A percentile compares a stretch with the other conserved stretches of the same genome.
phyloP scores from a whole-genome alignment of 345 rosid genomes.

The Dipteronia sinensis region DNA sequence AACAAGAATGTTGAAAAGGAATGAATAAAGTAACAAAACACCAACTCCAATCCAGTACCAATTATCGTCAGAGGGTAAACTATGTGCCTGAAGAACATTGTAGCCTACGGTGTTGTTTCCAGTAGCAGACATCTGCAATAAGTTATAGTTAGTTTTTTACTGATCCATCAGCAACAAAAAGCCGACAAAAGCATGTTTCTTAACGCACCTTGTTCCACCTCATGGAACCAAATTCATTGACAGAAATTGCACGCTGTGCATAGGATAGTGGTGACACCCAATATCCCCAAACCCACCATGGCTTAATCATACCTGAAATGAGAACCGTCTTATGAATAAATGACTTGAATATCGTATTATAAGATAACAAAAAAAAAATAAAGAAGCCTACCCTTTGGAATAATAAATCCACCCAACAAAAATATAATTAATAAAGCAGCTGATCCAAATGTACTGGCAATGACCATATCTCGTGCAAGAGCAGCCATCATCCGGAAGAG shows the following conservation, averaged over 20 bases:
- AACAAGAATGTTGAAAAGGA: constrained; percentile 69
- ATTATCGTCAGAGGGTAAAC: constrained; percentile 48
- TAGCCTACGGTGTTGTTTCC: constrained; percentile 57
- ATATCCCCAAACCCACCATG: constrained; percentile 92
- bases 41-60: constrained; percentile 95
- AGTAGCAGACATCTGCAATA: constrained; percentile 57
- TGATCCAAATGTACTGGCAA: constrained; percentile 89
- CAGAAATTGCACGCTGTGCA: constrained; percentile 75
- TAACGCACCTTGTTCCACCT: constrained; percentile 74
- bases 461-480: constrained; percentile 79
- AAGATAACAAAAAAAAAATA: neutral
- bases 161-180: neutral
- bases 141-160: constrained; percentile 10
- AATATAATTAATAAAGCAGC: constrained; percentile 59
- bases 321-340: constrained; percentile 7
- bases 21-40: constrained; percentile 56
- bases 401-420: constrained; percentile 85
- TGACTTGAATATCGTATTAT: neutral
- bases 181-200: neutral
- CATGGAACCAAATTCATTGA: constrained; percentile 77
- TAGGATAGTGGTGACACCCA: constrained; percentile 94
- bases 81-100: constrained; percentile 55
- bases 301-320: constrained; percentile 61
- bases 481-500: constrained; percentile 80
- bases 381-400: constrained; percentile 65